Evolutionary conservation across 495 filamentous ascomycete species (phyloP).

Genomic region (Penicillium coffeae): DNA sequence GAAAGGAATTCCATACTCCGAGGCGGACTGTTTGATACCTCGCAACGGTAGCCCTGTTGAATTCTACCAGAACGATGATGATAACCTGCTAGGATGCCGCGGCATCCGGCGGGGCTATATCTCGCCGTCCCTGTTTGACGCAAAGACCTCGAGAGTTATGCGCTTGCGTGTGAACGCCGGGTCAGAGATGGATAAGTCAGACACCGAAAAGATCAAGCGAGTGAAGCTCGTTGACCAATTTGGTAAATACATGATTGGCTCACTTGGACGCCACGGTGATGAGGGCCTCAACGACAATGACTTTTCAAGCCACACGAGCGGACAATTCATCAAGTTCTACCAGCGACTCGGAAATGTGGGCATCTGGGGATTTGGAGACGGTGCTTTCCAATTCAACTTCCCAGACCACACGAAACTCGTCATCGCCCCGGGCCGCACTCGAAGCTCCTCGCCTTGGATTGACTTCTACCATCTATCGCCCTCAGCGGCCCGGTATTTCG

Average conservation of each 20-base stretch:
- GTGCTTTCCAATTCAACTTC: slow-evolving; percentile 93
- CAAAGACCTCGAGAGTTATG: slow-evolving; percentile 33
- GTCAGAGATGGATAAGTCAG: slow-evolving; percentile 50
- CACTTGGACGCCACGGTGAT: slow-evolving; percentile 48
- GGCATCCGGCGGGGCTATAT: slow-evolving; percentile 63
- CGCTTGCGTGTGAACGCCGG: slow-evolving; percentile 48
- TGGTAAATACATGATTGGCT: slow-evolving; percentile 85
- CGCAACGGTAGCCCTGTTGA: slow-evolving; percentile 62
- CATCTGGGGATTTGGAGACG: slow-evolving; percentile 85
- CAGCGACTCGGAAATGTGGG: slow-evolving; percentile 83
- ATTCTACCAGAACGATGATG: slow-evolving; percentile 72
- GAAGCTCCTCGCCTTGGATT: slow-evolving; percentile 56
- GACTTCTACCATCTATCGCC: slow-evolving; percentile 81
- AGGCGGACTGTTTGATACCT: slow-evolving; percentile 63
- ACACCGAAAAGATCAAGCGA: slow-evolving; percentile 65
- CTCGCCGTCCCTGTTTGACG: slow-evolving; percentile 55
- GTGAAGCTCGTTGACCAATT: slow-evolving; percentile 87
- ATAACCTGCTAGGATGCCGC: slow-evolving; percentile 34
- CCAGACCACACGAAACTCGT: slow-evolving; percentile 95
- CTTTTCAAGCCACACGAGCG: slow-evolving; percentile 28
- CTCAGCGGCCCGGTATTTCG: slow-evolving; percentile 60
- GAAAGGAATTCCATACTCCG: slow-evolving; percentile 49
- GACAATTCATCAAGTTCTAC: slow-evolving; percentile 80
- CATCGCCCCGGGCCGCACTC: slow-evolving; percentile 64
- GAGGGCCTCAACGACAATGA: slow-evolving; percentile 34